Evolutionary conservation across 169 alveolate genomes (phyloP).

Genomic region (Besnoitia besnoiti): DNA sequence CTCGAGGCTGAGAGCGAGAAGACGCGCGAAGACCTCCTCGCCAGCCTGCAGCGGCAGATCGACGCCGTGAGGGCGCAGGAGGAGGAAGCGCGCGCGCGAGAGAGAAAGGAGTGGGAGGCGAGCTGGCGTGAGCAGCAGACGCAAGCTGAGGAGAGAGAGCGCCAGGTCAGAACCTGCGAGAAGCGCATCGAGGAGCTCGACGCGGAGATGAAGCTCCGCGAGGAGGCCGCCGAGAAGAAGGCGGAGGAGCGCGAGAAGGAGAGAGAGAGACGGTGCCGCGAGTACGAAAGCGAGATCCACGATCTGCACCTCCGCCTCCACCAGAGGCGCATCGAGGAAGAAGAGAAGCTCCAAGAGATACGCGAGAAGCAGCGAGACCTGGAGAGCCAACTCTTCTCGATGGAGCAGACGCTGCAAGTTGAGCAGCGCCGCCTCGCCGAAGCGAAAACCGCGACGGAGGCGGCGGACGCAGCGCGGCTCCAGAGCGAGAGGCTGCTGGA

Average conservation of each 20-base stretch:
- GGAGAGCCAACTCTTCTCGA: neutral
- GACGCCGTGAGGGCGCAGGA: neutral
- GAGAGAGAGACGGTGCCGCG: neutral
- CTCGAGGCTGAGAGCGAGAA: neutral
- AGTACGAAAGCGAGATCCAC: slow-evolving; percentile 6
- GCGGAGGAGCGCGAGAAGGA: neutral
- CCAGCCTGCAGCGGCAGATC: neutral
- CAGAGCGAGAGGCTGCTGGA: neutral
- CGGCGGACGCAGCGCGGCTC: neutral
- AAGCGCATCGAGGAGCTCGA: neutral
- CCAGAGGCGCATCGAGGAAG: neutral
- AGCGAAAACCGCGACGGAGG: neutral
- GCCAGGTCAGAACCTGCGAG: neutral
- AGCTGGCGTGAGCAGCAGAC: neutral
- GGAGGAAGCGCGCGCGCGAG: neutral
- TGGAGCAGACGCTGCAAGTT: neutral
- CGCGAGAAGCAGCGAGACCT: neutral
- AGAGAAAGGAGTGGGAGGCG: neutral
- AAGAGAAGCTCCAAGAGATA: neutral
- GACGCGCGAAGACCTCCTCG: neutral
- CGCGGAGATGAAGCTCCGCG: neutral
- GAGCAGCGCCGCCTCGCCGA: neutral
- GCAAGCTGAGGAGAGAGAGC: neutral
- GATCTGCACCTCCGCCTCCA: neutral
- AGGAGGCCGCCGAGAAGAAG: neutral